A percentile compares a stretch with the other conserved stretches of the same genome.
Conservation (phyloP, 371 early-diverging fungal species). For the Mortierella sp. region DNA sequence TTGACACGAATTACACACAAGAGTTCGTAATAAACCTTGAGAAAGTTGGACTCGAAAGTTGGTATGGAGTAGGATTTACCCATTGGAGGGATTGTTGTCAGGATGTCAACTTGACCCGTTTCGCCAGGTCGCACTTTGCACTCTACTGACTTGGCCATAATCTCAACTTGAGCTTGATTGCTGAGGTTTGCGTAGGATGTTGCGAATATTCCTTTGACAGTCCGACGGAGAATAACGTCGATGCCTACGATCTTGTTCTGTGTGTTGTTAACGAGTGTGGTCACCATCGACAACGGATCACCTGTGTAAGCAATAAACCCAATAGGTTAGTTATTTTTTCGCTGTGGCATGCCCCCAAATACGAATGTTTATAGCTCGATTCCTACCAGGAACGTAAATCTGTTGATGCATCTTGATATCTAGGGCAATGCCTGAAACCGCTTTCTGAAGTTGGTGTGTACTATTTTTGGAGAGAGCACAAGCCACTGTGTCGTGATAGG, state of each 20-base stretch:
- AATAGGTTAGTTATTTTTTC: neutral
- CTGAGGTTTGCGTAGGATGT: conserved; percentile 47
- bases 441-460: conserved; percentile 41
- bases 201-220: conserved; percentile 37
- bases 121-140: conserved; percentile 51
- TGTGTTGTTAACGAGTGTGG: conserved; percentile 40
- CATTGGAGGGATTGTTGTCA: conserved; percentile 49
- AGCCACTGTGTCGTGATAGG: conserved; percentile 34
- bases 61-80: conserved; percentile 35
- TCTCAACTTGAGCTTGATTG: conserved; percentile 38
- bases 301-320: conserved; percentile 15
- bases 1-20: conserved; percentile 40
- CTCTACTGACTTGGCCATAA: conserved; percentile 49
- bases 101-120: conserved; percentile 45
- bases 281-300: conserved; percentile 49
- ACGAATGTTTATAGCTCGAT: neutral
- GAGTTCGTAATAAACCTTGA: conserved; percentile 54
- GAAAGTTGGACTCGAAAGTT: conserved; percentile 54
- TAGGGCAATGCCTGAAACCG: conserved; percentile 28
- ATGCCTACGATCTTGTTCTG: conserved; percentile 43
- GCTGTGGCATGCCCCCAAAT: neutral
- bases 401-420: conserved; percentile 54
- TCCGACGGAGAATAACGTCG: conserved; percentile 43
- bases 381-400: conserved; percentile 49
- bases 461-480: conserved; percentile 26